phyloP scores from a whole-genome alignment of 805 yeast genomes.

The Ogataea methylovora region DNA sequence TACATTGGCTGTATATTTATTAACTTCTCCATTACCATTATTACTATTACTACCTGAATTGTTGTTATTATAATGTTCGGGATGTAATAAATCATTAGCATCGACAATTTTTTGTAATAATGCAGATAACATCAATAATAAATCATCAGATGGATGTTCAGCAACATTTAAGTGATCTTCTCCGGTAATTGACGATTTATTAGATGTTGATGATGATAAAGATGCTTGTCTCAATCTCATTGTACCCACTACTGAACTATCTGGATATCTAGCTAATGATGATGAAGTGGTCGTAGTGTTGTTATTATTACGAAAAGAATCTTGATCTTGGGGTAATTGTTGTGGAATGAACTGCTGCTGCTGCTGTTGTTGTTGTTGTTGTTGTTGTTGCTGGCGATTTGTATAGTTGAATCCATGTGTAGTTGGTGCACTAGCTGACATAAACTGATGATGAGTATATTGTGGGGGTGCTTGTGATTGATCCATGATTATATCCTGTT shows the following conservation, averaged over 20 bases:
- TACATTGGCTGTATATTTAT: conserved; percentile 57
- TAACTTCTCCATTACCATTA: conserved; percentile 16
- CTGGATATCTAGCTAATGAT: conserved; percentile 1
- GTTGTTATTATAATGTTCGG: conserved; percentile 48
- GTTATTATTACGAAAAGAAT: conserved; percentile 9
- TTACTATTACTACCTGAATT: conserved; percentile 6
- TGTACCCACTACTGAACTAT: too few species aligned
- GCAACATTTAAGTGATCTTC: conserved; percentile 68
- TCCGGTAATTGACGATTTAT: conserved; percentile 5
- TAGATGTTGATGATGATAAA: conserved; percentile 3
- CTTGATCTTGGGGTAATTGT: conserved; percentile 5
- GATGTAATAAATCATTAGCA: conserved; percentile 79
- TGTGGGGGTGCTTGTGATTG: too few species aligned
- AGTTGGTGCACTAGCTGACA: background rate
- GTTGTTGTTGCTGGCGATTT: conserved; percentile 1
- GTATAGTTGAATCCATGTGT: conserved; percentile 3
- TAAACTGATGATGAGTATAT: too few species aligned
- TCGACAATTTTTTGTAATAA: conserved; percentile 80
- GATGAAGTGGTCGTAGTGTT: conserved; percentile 4
- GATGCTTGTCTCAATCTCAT: conserved; percentile 1
- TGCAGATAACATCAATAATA: conserved; percentile 79
- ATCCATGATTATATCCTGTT: background rate
- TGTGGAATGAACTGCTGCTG: conserved; percentile 6
- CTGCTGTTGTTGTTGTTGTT: conserved; percentile 7
- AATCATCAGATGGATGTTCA: conserved; percentile 72